Evolutionary conservation across 1,139 yeast genomes (phyloP).

Genomic region (Meyerozyma sp.): DNA sequence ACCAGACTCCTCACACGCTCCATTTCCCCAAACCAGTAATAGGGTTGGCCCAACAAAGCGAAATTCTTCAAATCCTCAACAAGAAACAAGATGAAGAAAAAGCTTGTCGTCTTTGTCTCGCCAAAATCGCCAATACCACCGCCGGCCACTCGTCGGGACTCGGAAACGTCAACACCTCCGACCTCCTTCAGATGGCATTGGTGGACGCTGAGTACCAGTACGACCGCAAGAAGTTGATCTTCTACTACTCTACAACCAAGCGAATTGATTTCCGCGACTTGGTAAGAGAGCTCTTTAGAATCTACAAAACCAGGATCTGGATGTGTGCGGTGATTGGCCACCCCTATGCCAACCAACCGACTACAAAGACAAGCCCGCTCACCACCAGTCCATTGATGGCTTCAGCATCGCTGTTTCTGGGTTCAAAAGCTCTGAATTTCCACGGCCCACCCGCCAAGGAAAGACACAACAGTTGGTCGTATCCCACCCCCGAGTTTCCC

Average conservation of each 20-base stretch:
- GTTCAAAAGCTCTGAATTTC: background rate
- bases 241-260: slow-evolving; percentile 19
- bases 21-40: slow-evolving; percentile 73
- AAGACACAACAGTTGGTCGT: slow-evolving; percentile 1
- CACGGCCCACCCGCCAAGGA: slow-evolving; percentile 1
- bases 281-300: slow-evolving; percentile 20
- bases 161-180: slow-evolving; percentile 8
- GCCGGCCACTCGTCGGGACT: background rate
- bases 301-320: slow-evolving; percentile 25
- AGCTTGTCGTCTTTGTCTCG: slow-evolving; percentile 58
- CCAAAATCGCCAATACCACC: slow-evolving; percentile 47
- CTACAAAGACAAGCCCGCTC: slow-evolving; percentile 4
- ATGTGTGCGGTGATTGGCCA: slow-evolving; percentile 22
- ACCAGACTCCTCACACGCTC: slow-evolving; percentile 34
- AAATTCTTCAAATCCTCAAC: slow-evolving; percentile 51
- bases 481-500: background rate
- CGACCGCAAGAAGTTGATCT: slow-evolving; percentile 21
- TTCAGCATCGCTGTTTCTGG: background rate
- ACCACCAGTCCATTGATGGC: slow-evolving; percentile 1
- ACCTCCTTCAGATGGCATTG: slow-evolving; percentile 17
- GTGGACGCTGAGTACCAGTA: slow-evolving; percentile 24
- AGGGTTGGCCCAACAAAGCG: slow-evolving; percentile 60
- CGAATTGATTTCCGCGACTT: slow-evolving; percentile 23
- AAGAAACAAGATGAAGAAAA: slow-evolving; percentile 69
- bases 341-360: slow-evolving; percentile 9